These are phyloP conservation scores for Pleurotus tuber-regium DNA, from an alignment of 768 basidiomycete species.

Conservation along the genomic window DNA sequence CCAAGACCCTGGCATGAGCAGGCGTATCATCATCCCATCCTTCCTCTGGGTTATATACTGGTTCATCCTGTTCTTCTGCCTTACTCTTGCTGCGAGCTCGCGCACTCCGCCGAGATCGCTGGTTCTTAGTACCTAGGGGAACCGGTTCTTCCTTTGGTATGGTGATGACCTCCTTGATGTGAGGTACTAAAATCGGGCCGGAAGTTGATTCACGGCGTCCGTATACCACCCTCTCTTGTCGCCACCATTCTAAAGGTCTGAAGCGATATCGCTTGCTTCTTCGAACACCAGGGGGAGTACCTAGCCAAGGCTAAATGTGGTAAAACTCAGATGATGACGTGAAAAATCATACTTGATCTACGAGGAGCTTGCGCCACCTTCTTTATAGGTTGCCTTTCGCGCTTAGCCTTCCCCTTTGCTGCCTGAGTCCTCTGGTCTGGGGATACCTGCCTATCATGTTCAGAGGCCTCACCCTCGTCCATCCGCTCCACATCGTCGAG, in stretches of 20 bases:
- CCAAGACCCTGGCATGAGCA: slow-evolving; percentile 61
- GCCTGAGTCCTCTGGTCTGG: slow-evolving; percentile 16
- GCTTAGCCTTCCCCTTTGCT: slow-evolving; percentile 17
- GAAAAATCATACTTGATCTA: slow-evolving; percentile 23
- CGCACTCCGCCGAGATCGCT: slow-evolving; percentile 14
- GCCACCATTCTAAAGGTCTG: slow-evolving; percentile 86
- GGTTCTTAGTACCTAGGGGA: slow-evolving; percentile 41
- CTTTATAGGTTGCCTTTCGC: background rate
- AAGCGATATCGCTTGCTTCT: slow-evolving; percentile 68
- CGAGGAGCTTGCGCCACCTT: slow-evolving; percentile 39
- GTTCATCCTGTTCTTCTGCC: background rate
- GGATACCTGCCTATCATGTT: slow-evolving; percentile 26
- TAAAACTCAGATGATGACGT: background rate
- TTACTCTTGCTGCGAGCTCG: slow-evolving; percentile 15
- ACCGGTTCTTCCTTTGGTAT: slow-evolving; percentile 42
- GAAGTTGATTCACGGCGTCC: slow-evolving; percentile 46
- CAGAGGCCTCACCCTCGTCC: slow-evolving; percentile 27
- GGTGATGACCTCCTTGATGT: slow-evolving; percentile 65
- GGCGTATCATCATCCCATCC: slow-evolving; percentile 87
- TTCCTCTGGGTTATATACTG: slow-evolving; percentile 48
- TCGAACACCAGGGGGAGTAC: slow-evolving; percentile 54
- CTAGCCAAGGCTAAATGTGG: slow-evolving; percentile 18
- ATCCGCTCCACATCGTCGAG: slow-evolving; percentile 21
- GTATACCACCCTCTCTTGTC: slow-evolving; percentile 87
- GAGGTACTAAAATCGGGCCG: slow-evolving; percentile 53